These are phyloP conservation scores for Candida ipomoeae DNA, from an alignment of 805 yeast genomes.

Conservation along the genomic window DNA sequence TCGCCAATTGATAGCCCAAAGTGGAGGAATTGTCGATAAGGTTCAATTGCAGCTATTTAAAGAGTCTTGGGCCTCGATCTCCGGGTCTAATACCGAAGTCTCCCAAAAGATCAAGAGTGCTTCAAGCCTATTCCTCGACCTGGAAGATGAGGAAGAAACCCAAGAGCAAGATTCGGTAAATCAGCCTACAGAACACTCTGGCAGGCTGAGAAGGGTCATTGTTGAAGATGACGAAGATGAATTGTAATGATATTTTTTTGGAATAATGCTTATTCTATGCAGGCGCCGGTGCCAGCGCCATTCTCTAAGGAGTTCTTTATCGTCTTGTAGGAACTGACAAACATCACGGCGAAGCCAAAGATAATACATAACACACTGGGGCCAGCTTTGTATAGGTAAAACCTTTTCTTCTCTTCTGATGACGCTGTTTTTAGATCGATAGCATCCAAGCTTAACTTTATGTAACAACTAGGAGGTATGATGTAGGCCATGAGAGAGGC, in stretches of 20 bases:
- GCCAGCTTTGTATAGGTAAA: constrained; percentile 39
- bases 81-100: constrained; percentile 4
- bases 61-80: constrained; percentile 15
- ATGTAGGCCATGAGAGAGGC: constrained; percentile 92
- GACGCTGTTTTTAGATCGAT: constrained; percentile 28
- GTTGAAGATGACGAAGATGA: constrained; percentile 26
- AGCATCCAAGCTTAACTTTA: constrained; percentile 54
- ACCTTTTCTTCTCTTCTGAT: constrained; percentile 22
- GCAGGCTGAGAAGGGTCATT: constrained; percentile 15
- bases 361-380: constrained; percentile 58
- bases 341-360: constrained; percentile 76
- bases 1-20: constrained; percentile 33
- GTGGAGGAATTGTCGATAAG: constrained; percentile 37
- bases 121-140: constrained; percentile 15
- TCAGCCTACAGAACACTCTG: background rate
- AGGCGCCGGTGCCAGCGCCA: constrained; percentile 43
- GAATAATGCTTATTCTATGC: constrained; percentile 34
- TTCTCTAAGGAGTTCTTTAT: constrained; percentile 41
- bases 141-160: constrained; percentile 12
- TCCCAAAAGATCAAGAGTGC: constrained; percentile 10
- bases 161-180: background rate
- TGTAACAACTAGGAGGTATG: constrained; percentile 79
- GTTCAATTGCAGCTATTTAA: constrained; percentile 14
- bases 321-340: constrained; percentile 76
- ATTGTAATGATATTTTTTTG: background rate